Evolutionary conservation across 371 early-diverging fungal species (phyloP).

Genomic region (Choanephora cucurbitarum): DNA sequence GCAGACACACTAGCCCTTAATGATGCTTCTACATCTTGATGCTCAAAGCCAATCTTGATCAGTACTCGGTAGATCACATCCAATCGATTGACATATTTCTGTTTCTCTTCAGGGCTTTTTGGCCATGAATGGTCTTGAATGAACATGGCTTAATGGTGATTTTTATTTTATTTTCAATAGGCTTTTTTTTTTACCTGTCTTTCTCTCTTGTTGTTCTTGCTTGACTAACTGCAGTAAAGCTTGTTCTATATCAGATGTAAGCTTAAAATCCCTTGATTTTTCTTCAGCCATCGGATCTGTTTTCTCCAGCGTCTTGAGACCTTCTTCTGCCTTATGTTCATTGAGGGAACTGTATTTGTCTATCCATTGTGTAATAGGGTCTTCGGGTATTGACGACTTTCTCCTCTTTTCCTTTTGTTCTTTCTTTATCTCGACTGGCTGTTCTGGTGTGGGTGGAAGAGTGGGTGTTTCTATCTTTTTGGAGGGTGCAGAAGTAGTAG

Average conservation of each 20-base stretch:
- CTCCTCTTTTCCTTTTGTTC: neutral
- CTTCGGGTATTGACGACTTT: constrained; percentile 5
- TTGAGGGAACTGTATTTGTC: constrained; percentile 24
- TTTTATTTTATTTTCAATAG: no score
- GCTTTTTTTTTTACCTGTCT: neutral
- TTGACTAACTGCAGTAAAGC: constrained; percentile 27
- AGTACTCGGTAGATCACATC: constrained; percentile 56
- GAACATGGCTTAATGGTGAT: no score
- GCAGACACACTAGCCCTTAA: constrained; percentile 46
- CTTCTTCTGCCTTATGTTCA: constrained; percentile 22
- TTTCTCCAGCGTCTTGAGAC: constrained; percentile 18
- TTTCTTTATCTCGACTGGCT: neutral
- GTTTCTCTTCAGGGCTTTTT: constrained; percentile 30
- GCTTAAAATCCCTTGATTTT: constrained; percentile 16
- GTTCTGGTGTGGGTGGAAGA: neutral
- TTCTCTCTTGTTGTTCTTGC: constrained; percentile 2
- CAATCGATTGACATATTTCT: constrained; percentile 43
- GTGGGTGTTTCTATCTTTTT: constrained; percentile 13
- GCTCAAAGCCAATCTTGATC: constrained; percentile 50
- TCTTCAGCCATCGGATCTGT: constrained; percentile 7
- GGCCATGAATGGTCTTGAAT: neutral
- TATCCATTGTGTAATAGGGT: constrained; percentile 14
- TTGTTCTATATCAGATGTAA: constrained; percentile 25
- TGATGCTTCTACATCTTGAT: constrained; percentile 49
- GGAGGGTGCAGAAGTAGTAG: constrained; percentile 25